Percentiles rank a stretch among this genome's conserved stretches.
Evolutionary conservation across 2,329 filamentous ascomycete genomes (phyloP).

Genomic region (Cadophora sp.): DNA sequence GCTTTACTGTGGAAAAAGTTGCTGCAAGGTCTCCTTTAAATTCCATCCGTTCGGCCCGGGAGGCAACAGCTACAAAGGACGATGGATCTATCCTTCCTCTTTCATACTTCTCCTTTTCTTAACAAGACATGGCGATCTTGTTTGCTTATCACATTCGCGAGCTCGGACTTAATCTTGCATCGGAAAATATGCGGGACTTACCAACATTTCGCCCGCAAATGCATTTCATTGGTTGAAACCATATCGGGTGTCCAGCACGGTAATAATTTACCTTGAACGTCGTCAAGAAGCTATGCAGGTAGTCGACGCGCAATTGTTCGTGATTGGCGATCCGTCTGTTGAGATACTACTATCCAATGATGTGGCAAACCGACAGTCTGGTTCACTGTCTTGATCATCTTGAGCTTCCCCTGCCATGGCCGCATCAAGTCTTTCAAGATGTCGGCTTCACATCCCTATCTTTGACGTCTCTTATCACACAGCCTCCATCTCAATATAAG

Average conservation of each 20-base stretch:
- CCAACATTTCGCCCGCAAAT: not conserved
- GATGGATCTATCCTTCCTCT: not conserved
- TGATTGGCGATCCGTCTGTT: not conserved
- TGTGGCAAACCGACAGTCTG: not conserved
- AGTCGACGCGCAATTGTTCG: not conserved
- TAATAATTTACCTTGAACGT: not conserved
- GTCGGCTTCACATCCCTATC: not conserved
- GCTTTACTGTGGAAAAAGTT: not conserved
- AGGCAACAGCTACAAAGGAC: not conserved
- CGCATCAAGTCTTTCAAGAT: not conserved
- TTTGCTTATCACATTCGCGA: not conserved
- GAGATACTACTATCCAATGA: not conserved
- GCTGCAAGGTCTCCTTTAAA: not conserved
- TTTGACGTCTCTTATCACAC: not conserved
- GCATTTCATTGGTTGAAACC: not conserved
- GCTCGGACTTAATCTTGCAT: not conserved
- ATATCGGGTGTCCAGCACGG: not conserved
- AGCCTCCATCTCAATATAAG: not conserved
- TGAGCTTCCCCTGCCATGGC: slow-evolving; percentile 4
- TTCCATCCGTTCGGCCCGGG: not conserved
- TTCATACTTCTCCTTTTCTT: not conserved
- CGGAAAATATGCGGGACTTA: not conserved
- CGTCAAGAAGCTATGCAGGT: not conserved
- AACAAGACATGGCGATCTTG: not conserved
- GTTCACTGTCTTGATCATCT: not conserved